phyloP scores from a whole-genome alignment of 169 alveolate genomes.

The Babesia divergens region DNA sequence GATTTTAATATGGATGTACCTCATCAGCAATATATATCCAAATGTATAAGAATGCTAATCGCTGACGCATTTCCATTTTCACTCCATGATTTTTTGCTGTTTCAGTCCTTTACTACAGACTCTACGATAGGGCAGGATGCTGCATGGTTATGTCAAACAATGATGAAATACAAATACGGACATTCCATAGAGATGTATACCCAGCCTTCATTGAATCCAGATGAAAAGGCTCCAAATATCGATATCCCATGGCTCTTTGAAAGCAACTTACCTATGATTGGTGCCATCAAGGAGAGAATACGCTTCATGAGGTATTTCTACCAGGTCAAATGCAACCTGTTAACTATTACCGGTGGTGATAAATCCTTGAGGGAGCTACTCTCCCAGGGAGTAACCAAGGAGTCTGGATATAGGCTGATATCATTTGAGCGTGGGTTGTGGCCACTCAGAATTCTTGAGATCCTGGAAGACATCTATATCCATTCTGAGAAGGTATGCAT shows the following conservation, averaged over 20 bases:
- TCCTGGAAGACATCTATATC: background rate
- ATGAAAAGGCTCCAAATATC: too few relatives aligned
- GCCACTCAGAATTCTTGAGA: background rate
- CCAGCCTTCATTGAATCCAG: too few relatives aligned
- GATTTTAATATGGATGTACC: background rate
- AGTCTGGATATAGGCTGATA: background rate
- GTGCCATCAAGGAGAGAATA: background rate
- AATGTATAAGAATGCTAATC: background rate
- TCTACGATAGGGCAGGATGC: background rate
- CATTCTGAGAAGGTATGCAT: background rate
- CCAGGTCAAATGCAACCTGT: background rate
- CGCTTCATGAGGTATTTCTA: background rate
- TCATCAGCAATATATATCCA: background rate
- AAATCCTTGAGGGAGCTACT: background rate
- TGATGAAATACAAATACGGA: slow-evolving; percentile 1
- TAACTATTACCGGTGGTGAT: background rate
- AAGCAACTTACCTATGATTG: background rate
- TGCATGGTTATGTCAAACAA: background rate
- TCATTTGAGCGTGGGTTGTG: background rate
- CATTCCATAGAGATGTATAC: background rate
- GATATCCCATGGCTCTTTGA: background rate
- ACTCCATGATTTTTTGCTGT: too few relatives aligned
- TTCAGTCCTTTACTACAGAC: background rate
- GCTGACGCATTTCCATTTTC: background rate
- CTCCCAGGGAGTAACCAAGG: background rate